Base-by-base conservation (phyloP, 2,329 filamentous ascomycete species). In the Penicillium sp. region DNA sequence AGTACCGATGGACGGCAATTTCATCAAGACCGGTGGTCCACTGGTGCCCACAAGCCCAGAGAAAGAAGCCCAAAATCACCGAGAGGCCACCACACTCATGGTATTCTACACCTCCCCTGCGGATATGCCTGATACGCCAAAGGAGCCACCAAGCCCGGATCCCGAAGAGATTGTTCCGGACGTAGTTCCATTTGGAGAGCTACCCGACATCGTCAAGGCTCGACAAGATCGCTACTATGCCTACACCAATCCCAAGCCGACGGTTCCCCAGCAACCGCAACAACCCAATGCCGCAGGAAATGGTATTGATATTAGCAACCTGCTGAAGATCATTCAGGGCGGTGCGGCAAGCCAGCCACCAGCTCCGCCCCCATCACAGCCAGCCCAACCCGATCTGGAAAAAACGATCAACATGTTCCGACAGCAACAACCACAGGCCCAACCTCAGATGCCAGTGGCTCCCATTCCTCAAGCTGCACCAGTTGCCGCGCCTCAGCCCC, bases 61-160 rank as follows among this genome's bases (percentile, higher is more conserved):
- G 57, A 77, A 71, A 48, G 62, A 69, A 27, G 74, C 73, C 1
- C 79, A 81, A 58, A 73, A 79, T 21, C 73, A 76, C 47, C 72
- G 77, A 31, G 79, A 81, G 62, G 66, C 71, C 43, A 78, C 68
- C 21, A 79, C 77, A 3, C 69, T 81, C 36, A 79, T 80, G 74
- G 76, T 76, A 1, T 75, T 79, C 56, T 78, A 80, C 58, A 71
- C 76, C 1, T 77, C 73, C 27, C 68, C 71, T 44, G 71, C 71
- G 4, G 79, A 81, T 57, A 70, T 80, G 44, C 79, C 79, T 5
- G 59, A 71, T 5, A 75, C 77, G 4, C 77, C 79, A 6, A 79
- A 78, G 56, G 79, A 81, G 49, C 77, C 78, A 13, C 72, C 75
- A 24, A 62, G 70, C 18, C 63, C 69, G 11, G 68, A 68, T 36